Percentiles rank a stretch among this genome's conserved stretches.
These are phyloP conservation scores for Pleurotus sapidus DNA, from an alignment of 768 basidiomycete species.

Conservation along the genomic window DNA sequence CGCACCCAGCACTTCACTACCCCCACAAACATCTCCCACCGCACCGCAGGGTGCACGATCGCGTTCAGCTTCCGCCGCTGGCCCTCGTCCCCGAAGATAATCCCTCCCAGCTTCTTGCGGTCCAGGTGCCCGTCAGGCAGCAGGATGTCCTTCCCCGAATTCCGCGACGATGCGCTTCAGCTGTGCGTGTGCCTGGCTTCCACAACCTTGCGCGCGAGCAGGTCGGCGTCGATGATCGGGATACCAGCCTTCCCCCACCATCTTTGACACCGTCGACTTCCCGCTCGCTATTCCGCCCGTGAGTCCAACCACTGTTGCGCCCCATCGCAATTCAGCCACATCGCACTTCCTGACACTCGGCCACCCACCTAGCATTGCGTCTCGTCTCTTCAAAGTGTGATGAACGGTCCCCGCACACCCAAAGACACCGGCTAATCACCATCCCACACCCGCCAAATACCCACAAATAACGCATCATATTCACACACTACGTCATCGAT, in stretches of 20 bases:
- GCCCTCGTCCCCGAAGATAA: constrained; percentile 78
- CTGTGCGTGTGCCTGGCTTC: constrained; percentile 76
- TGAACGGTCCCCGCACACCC: too few relatives aligned
- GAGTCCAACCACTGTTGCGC: constrained; percentile 75
- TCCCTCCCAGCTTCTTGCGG: constrained; percentile 75
- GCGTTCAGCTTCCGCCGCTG: constrained; percentile 74
- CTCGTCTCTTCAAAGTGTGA: too few relatives aligned
- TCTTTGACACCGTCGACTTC: constrained; percentile 86
- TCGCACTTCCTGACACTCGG: too few relatives aligned
- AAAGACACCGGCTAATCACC: too few relatives aligned
- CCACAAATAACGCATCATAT: too few relatives aligned
- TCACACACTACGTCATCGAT: too few relatives aligned
- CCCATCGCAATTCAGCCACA: too few relatives aligned
- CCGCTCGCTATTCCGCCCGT: constrained; percentile 97
- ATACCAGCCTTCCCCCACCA: constrained; percentile 64
- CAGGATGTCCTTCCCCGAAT: constrained; percentile 73
- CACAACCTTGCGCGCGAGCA: constrained; percentile 83
- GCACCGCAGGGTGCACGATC: constrained; percentile 92
- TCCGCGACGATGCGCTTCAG: constrained; percentile 61
- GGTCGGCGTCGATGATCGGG: constrained; percentile 92
- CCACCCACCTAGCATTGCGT: too few relatives aligned
- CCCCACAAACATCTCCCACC: constrained; percentile 67
- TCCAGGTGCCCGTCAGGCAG: constrained; percentile 70
- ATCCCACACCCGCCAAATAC: too few relatives aligned
- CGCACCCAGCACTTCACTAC: constrained; percentile 70